Evolutionary conservation across 805 yeast species (phyloP), one percentile per base, ranked within the genome.

Genomic region (Cyberlindnera bimundalis): DNA sequence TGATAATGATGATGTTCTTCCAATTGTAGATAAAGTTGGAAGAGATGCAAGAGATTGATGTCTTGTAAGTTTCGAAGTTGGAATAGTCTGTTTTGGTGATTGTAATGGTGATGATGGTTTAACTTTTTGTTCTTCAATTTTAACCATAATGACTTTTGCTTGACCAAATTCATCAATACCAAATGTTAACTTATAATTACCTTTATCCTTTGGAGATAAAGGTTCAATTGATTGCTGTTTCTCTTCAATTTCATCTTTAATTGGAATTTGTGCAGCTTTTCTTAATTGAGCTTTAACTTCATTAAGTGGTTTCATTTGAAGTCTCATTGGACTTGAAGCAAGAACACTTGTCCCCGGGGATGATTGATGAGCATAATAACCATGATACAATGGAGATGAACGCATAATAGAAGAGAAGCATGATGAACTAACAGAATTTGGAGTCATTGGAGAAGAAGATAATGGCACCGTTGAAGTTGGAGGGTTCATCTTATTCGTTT

Each of bases 351-450:
- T 47, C 10, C 35, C 40, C 16, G 59, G 57, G 2, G 60, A 48
- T 10, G 53, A 37, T 16, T 48, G 52, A 25, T 51, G 48, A 8
- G 50, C 51, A 29, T 56, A 57, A 38, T 53, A 57, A 2, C 59
- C 58, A 23, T 55, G 58, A 16, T 57, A 55, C n/a, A 57, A 39
- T 2, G 61, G 61, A 3, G 61, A 57, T 6, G 60, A 57, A 31
- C 53, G 57, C 38, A 56, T 52, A 18, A 56, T 55, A 16, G 60
- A 55, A 6, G 61, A 56, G 36, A 57, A 57, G 23, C 58, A 53
- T 10, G 58, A 54, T 1, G 58, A 50, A 14, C 48, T 35, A 2
- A 39, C 37, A 13, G 57, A 49, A 26, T 41, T 43, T 33, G 60
- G 60, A 6, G 61, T 51, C 50, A 45, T 42, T 35, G 60, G 60